phyloP scores from a whole-genome alignment of 768 basidiomycete genomes.

The Leccinum subtestaceum region DNA sequence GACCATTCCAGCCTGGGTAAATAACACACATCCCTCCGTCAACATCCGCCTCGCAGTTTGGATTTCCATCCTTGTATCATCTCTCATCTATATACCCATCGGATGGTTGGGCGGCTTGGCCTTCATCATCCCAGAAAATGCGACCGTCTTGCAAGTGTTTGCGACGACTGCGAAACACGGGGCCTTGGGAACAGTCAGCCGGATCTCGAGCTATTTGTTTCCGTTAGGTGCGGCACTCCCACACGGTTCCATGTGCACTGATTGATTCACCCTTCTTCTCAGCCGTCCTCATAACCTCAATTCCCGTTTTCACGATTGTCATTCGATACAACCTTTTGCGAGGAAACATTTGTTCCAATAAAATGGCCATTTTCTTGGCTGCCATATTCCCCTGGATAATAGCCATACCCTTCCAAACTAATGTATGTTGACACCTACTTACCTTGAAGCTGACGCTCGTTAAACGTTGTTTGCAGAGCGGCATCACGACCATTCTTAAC shows the following conservation, averaged over 20 bases:
- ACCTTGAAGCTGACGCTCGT: background rate
- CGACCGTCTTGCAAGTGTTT: constrained; percentile 20
- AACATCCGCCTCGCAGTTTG: constrained; percentile 23
- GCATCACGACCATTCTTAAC: constrained; percentile 16
- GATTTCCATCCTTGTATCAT: constrained; percentile 22
- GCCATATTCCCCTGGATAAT: constrained; percentile 24
- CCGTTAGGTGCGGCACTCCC: constrained; percentile 14
- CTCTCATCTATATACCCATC: constrained; percentile 23
- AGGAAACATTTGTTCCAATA: constrained; percentile 25
- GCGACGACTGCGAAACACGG: constrained; percentile 5
- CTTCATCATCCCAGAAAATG: constrained; percentile 3
- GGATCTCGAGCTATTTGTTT: constrained; percentile 19
- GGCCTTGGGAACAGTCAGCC: constrained; percentile 4
- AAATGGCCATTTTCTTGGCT: constrained; percentile 23
- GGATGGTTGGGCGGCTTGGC: constrained; percentile 24
- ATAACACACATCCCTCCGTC: constrained; percentile 23
- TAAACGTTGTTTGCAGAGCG: background rate
- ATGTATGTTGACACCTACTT: constrained; percentile 7
- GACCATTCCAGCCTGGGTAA: constrained; percentile 27
- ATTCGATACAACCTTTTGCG: constrained; percentile 26
- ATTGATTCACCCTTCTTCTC: background rate
- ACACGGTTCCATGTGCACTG: background rate
- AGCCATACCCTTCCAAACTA: constrained; percentile 26
- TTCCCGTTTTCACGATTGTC: constrained; percentile 25
- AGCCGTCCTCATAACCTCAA: constrained; percentile 27